These are phyloP conservation scores for Neurospora sp. DNA, from an alignment of 2,329 filamentous ascomycete species.

Conservation along the genomic window DNA sequence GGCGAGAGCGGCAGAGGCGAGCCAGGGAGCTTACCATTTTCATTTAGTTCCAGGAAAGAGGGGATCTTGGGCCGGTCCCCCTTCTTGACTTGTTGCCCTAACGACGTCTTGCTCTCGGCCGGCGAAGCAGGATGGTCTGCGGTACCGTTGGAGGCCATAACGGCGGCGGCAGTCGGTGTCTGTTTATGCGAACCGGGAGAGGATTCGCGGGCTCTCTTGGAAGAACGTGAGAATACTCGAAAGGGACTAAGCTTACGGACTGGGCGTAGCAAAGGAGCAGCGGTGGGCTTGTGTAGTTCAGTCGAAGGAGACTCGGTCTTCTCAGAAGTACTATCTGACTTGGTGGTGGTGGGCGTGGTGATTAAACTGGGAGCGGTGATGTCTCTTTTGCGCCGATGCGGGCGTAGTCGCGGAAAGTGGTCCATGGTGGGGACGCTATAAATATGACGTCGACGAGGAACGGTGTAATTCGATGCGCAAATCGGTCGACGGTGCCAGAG, in stretches of 20 bases:
- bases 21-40: slow-evolving; percentile 31
- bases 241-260: slow-evolving; percentile 20
- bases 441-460: background rate
- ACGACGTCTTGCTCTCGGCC: slow-evolving; percentile 10
- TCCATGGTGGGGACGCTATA: slow-evolving; percentile 17
- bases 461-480: background rate
- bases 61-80: slow-evolving; percentile 23
- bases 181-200: slow-evolving; percentile 19
- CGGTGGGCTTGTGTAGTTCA: background rate
- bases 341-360: slow-evolving; percentile 10
- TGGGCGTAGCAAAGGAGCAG: slow-evolving; percentile 7
- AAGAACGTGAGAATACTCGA: slow-evolving; percentile 21
- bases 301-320: slow-evolving; percentile 6
- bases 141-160: slow-evolving; percentile 4
- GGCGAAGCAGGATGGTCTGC: slow-evolving; percentile 15
- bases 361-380: slow-evolving; percentile 14
- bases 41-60: slow-evolving; percentile 40
- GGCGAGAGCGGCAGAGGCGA: background rate
- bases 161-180: slow-evolving; percentile 12
- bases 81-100: background rate
- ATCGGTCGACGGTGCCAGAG: background rate
- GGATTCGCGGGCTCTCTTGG: slow-evolving; percentile 22
- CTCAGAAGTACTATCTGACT: background rate
- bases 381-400: slow-evolving; percentile 20
- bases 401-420: slow-evolving; percentile 20